Conservation (phyloP, 2,329 filamentous ascomycete species). For the Stagonosporopsis rhizophila region DNA sequence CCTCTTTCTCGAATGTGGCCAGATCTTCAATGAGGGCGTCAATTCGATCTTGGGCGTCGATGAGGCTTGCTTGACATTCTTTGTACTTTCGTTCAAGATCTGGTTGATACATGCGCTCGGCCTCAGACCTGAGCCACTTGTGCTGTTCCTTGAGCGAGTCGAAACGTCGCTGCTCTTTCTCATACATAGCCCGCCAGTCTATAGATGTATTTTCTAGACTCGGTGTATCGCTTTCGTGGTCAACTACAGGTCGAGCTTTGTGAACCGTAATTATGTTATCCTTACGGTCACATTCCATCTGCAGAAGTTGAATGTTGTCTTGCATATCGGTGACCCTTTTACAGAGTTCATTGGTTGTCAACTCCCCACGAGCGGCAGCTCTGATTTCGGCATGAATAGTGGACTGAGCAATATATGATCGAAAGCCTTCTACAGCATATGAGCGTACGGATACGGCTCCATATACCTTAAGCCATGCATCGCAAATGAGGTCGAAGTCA, state of each 20-base stretch:
- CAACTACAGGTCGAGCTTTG: background rate
- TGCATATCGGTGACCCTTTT: background rate
- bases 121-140: background rate
- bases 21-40: background rate
- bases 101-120: background rate
- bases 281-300: background rate
- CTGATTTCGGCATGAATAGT: background rate
- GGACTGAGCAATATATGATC: background rate
- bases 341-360: background rate
- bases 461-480: background rate
- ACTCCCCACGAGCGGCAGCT: background rate
- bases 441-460: background rate
- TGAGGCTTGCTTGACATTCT: background rate
- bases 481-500: background rate
- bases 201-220: background rate
- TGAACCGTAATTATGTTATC: background rate
- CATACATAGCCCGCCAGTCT: background rate
- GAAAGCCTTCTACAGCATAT: too few relatives aligned
- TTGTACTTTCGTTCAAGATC: background rate
- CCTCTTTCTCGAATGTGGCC: background rate
- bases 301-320: background rate
- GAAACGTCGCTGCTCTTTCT: background rate
- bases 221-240: background rate
- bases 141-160: background rate
- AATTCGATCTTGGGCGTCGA: background rate